Conservation (phyloP, 1,139 yeast species). For the Lodderomyces metapsilosis region DNA sequence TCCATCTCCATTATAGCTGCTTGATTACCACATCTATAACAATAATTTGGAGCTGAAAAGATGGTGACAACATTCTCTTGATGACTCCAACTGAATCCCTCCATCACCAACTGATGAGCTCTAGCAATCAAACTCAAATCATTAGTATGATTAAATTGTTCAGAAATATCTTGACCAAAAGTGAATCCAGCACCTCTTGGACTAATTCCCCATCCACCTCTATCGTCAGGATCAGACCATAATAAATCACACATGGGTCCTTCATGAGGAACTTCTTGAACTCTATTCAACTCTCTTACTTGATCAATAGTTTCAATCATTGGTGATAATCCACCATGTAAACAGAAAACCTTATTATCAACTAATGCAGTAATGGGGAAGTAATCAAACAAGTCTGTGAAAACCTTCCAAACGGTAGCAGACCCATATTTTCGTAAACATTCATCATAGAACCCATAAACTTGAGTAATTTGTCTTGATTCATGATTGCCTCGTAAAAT, state of each 20-base stretch:
- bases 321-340: slow-evolving; percentile 96
- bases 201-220: slow-evolving; percentile 94
- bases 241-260: slow-evolving; percentile 98
- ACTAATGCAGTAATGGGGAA: slow-evolving; percentile 92
- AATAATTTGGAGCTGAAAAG: slow-evolving; percentile 97
- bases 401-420: slow-evolving; percentile 87
- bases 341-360: slow-evolving; percentile 85
- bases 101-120: slow-evolving; percentile 98
- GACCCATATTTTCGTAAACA: slow-evolving; percentile 93
- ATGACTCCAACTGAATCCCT: slow-evolving; percentile 81
- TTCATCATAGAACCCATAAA: slow-evolving; percentile 97
- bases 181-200: slow-evolving; percentile 98
- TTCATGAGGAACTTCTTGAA: slow-evolving; percentile 97
- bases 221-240: slow-evolving; percentile 98
- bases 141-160: slow-evolving; percentile 81
- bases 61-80: slow-evolving; percentile 92
- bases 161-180: slow-evolving; percentile 51
- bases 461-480: slow-evolving; percentile 95
- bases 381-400: slow-evolving; percentile 82
- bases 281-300: slow-evolving; percentile 79
- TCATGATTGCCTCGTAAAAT: slow-evolving; percentile 96
- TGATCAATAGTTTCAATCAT: slow-evolving; percentile 88
- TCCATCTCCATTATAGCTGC: slow-evolving; percentile 99
- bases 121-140: slow-evolving; percentile 86
- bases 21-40: slow-evolving; percentile 97